Evolutionary conservation across 768 basidiomycete species (phyloP).

Genomic region (Gautieria morchelliformis): DNA sequence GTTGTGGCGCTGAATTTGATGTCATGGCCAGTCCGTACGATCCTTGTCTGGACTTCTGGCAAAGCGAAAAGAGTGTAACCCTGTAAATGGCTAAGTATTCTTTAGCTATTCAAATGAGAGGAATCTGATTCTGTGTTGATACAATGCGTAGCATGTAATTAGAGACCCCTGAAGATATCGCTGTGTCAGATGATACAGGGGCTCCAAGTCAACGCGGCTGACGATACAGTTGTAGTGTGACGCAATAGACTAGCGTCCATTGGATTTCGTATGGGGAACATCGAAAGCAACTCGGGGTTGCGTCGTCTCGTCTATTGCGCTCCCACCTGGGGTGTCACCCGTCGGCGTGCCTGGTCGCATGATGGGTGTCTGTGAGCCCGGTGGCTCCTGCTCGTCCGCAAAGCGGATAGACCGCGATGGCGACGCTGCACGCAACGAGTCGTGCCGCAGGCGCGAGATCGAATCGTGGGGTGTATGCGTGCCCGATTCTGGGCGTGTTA

Average conservation of each 20-base stretch:
- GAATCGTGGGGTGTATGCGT: constrained; percentile 13
- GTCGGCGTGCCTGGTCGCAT: neutral
- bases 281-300: neutral
- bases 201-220: neutral
- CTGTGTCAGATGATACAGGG: neutral
- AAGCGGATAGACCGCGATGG: constrained; percentile 39
- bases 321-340: neutral
- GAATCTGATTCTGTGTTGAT: neutral
- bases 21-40: neutral
- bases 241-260: neutral
- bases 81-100: neutral
- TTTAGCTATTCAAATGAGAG: too few relatives aligned
- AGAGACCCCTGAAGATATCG: neutral
- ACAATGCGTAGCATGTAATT: neutral
- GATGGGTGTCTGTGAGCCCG: neutral
- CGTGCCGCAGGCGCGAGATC: constrained; percentile 8
- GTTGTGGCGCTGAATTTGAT: neutral
- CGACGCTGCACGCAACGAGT: constrained; percentile 28
- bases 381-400: constrained; percentile 19
- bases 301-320: neutral
- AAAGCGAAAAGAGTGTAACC: neutral
- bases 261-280: neutral
- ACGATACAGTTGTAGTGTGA: neutral
- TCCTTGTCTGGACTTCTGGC: neutral
- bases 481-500: constrained; percentile 4